phyloP scores from a whole-genome alignment of 73 alveolate genomes.

The Tetrahymena elliotti region DNA sequence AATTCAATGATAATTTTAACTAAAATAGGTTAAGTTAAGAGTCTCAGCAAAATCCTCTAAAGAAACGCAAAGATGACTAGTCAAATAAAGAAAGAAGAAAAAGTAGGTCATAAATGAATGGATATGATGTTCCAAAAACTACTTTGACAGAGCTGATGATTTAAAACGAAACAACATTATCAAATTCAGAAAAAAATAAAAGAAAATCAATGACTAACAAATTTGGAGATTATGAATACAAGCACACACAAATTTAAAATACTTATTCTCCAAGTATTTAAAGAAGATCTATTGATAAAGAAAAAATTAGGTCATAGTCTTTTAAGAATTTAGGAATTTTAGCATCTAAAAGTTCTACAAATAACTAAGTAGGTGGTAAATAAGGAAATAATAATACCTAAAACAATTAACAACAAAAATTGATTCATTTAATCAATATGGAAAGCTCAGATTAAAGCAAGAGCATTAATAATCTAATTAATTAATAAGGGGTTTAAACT shows the following conservation, averaged over 20 bases:
- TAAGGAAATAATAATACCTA: neutral
- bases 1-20: neutral
- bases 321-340: neutral
- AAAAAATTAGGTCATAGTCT: neutral
- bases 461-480: too few relatives aligned
- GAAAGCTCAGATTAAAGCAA: neutral
- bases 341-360: neutral
- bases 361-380: neutral
- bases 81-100: neutral
- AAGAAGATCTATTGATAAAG: neutral
- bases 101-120: neutral
- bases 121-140: neutral
- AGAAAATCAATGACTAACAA: neutral
- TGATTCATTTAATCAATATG: neutral
- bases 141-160: neutral
- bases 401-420: neutral
- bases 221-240: neutral
- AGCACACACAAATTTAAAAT: neutral
- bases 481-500: too few relatives aligned
- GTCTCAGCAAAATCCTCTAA: neutral
- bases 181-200: neutral
- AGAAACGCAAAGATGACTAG: neutral
- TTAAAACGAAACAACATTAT: neutral
- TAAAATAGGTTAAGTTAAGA: neutral
- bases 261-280: neutral